These are phyloP conservation scores for Trypanosoma grayi DNA, from an alignment of 208 protist genomes.

Conservation along the genomic window DNA sequence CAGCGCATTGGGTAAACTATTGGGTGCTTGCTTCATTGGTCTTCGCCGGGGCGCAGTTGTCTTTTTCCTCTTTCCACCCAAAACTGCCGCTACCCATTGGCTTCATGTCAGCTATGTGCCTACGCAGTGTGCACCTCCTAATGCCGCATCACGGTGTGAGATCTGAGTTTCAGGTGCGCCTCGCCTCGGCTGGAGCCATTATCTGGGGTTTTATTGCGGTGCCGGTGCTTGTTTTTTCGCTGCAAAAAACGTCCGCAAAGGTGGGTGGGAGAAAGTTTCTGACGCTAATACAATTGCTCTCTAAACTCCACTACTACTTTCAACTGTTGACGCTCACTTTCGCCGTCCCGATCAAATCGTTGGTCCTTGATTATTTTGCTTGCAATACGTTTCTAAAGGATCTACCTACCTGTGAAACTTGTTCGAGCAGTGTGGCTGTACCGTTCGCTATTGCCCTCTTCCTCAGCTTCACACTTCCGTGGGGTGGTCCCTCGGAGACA, in stretches of 20 bases:
- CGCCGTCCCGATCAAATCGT: constrained; percentile 36
- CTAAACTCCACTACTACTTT: constrained; percentile 32
- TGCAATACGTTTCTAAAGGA: constrained; percentile 61
- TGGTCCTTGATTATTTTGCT: constrained; percentile 55
- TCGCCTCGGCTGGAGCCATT: not conserved
- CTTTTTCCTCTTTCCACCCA: constrained; percentile 59
- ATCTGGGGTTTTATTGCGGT: constrained; percentile 13
- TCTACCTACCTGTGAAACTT: constrained; percentile 41
- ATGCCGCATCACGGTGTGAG: constrained; percentile 55
- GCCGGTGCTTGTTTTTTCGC: not conserved
- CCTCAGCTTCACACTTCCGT: constrained; percentile 38
- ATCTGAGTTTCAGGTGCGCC: constrained; percentile 8
- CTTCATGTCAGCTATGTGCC: constrained; percentile 34
- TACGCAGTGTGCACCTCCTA: constrained; percentile 53
- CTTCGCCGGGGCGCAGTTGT: constrained; percentile 42
- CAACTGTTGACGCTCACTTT: constrained; percentile 47
- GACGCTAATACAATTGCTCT: constrained; percentile 29
- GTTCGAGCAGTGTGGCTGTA: constrained; percentile 21
- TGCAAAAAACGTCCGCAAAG: not conserved
- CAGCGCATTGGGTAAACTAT: constrained; percentile 61
- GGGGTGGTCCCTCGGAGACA: constrained; percentile 33
- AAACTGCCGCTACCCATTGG: constrained; percentile 48
- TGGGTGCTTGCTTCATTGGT: constrained; percentile 43
- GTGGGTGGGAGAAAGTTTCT: constrained; percentile 5
- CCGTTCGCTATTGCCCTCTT: constrained; percentile 33